Evolutionary conservation across 1,284 basidiomycete species (phyloP), one percentile per base, ranked within the genome.

Genomic region (Psilocybe mexicana): DNA sequence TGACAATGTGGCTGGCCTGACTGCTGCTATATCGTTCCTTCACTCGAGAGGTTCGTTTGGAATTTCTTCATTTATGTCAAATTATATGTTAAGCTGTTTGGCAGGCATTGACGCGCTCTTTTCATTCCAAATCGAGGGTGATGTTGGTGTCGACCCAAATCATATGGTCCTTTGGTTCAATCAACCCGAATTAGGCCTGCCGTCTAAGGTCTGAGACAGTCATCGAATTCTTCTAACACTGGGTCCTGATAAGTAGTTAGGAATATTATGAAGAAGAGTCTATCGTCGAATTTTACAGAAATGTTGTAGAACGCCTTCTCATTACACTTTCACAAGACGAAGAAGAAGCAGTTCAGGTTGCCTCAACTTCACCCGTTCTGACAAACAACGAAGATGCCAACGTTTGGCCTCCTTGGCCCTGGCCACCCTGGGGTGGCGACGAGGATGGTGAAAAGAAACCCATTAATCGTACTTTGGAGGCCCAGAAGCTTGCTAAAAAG

Each of bases 221-320:
- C 42, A 18, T 18, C 50, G 45, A 18, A 47, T n/a, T 23, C 12
- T 3, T 48, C 23, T 42, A 18, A 18, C 35, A 6, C 11, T 40
- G 14, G 24, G 59, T 45, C 5, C 54, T 46, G 47, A 38, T 61
- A 24, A 63, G 42, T 60, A 18, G 6, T 30, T 26, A 93, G 87
- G 93, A 96, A 75, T 98, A 98, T 72, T 98, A 94, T 71, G 83
- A 90, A 49, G 96, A 98, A 61, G 76, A 87, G 55, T 76, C 79
- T 0, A 84, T 93, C 47, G 72, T 87, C 24, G 80, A 85, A 25
- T 74, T 92, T 10, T 98, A 98, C 74, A 79, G 82, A 61, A 76
- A 79, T 44, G 86, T 93, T 14, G 75, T 96, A 25, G 80, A 86
- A 63, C 81, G 83, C 23, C 79, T 96, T 8, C 79, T 97, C 7